Base-by-base conservation (phyloP, 2,329 filamentous ascomycete species). In the Colletotrichum costaricense region DNA sequence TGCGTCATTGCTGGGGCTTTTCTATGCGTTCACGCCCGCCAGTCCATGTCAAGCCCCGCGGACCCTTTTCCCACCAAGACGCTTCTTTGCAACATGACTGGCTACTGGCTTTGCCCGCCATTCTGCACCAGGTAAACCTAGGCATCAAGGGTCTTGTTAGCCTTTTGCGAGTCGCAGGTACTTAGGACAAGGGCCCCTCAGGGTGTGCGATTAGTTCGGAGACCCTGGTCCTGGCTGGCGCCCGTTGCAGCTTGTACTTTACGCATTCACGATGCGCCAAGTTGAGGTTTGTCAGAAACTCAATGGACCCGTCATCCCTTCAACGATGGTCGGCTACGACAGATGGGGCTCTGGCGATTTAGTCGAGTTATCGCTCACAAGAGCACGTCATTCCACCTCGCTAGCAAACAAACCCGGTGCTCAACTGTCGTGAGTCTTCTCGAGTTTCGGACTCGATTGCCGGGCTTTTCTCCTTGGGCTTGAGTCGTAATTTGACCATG, bases 101-200 rank as follows among this genome's bases (percentile, higher is more conserved):
- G 70, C 16, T 30, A 26, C 30, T 4, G 0, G 3, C 4, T n/a
- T 33, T 3, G 12, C 24, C 58, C 59, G 30, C 8, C 16, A 16
- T 28, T 24, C 55, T 70, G 67, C 55, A 57, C 55, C 38, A 64
- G 55, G 60, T 24, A 66, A 22, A 42, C 70, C 67, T 66, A 65
- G 66, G 56, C 67, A 70, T 46, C 67, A 73, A 70, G 70, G 70
- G 70, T 73, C 70, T 46, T 69, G 28, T 65, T 62, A 54, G 59
- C 42, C 52, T 35, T 28, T 14, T 28, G 24, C 6, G 3, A 55
- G 70, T 73, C 60, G 2, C 60, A n/a, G 33, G 46, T 73, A 73
- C 70, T 70, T 70, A 8, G 33, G 35, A 28, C 26, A 26, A 49
- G 3, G 8, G 22, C 16, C 22, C 55, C 55, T 49, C 28, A 19